Base-by-base conservation (phyloP, 352 stramenopile genomes). In the Globisporangium echinulatum region DNA sequence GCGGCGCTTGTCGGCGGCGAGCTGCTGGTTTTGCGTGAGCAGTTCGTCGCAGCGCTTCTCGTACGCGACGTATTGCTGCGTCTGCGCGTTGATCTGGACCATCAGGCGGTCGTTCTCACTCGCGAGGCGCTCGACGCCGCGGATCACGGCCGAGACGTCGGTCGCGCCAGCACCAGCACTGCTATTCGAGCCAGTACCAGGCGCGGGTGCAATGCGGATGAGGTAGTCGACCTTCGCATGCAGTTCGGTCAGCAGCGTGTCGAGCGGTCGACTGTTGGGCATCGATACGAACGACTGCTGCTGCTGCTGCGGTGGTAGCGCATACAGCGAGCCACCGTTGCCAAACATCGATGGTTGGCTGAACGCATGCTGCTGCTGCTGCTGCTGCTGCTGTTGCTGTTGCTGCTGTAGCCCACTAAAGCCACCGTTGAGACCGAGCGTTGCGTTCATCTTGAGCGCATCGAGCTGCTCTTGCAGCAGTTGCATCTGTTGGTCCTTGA, bases 151-250 rank as follows among this genome's bases (percentile, higher is more conserved):
- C 46, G 69, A 57, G 5, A 88, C 82, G 61, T 92, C 79, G 14
- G 72, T 82, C 8, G 67, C 72, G 6, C 75, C 77, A 11, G 64
- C 71, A 13, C 63, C 47, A 11, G 56, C 49, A 7, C 61, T 59
- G 39, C 55, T 52, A 44, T 10, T 33, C 37, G 38, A 36, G 7
- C 15, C 49, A 52, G 37, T 48, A 19, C 49, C 36, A 6, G 66
- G 60, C 13, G 69, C 66, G 4, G 79, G 67, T 0, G 71, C 67
- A 63, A 86, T 88, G 10, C 83, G 83, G 39, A 92, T 90, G 14
- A 92, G 64, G 56, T 90, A 87, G 61, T 92, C 83, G 10, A 92
- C 58, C 59, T 92, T 92, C 6, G 79, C 72, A 52, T 90, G 76
- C 11, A 92, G 51, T 42, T 92, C 82, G 59, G 71, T 75, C 19